Conservation (phyloP, 805 yeast genomes). For the Yamadazyma sp. region DNA sequence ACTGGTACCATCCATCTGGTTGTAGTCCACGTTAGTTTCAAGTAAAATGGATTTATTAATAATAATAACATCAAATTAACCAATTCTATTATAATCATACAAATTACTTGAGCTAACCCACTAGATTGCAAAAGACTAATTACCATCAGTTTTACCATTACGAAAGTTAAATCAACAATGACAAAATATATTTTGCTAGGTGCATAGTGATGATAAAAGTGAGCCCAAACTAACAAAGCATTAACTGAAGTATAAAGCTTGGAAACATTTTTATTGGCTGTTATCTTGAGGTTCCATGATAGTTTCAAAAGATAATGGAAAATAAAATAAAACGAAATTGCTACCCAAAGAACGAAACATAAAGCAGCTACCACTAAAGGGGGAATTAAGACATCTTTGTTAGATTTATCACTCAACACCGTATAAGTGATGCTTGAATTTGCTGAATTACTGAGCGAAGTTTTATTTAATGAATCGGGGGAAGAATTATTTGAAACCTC, state of each 20-base stretch:
- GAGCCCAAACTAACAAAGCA: conserved; percentile 46
- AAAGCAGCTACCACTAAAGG: conserved; percentile 29
- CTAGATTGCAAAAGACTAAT: conserved; percentile 43
- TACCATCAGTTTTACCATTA: conserved; percentile 35
- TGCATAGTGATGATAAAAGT: conserved; percentile 40
- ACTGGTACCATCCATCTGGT: conserved; percentile 32
- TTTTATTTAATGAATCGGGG: background rate
- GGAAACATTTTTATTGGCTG: conserved; percentile 18
- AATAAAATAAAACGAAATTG: conserved; percentile 18
- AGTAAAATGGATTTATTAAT: conserved; percentile 25
- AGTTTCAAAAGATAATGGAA: conserved; percentile 26
- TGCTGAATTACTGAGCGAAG: background rate
- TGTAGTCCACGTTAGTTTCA: conserved; percentile 25
- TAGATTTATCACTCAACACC: background rate
- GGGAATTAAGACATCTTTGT: background rate
- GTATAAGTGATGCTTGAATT: conserved; percentile 2
- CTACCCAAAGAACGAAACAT: conserved; percentile 23
- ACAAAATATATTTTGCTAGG: conserved; percentile 41
- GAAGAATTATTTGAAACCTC: background rate
- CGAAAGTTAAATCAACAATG: conserved; percentile 30
- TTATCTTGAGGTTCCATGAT: conserved; percentile 13
- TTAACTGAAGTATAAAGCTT: conserved; percentile 47
- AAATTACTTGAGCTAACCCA: conserved; percentile 44
- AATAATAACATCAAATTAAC: conserved; percentile 21
- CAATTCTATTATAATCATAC: conserved; percentile 36